Base-by-base conservation (phyloP, 2,329 filamentous ascomycete genomes). In the Clathrospora elynae region DNA sequence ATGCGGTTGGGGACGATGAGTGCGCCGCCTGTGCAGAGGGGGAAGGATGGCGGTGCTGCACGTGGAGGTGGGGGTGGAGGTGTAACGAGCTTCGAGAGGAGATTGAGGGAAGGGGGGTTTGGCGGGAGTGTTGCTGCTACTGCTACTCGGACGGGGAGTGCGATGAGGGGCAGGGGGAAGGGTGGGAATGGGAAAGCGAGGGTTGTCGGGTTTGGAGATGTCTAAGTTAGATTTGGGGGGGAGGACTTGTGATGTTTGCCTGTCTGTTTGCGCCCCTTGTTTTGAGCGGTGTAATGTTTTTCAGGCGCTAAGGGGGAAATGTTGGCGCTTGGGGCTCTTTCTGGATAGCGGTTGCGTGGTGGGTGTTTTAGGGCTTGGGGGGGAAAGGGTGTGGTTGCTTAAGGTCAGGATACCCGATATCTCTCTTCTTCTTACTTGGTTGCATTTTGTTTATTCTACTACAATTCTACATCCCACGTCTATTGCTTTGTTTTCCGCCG, bases 21-120 rank as follows among this genome's bases (percentile, higher is more conserved):
- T 41, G 66, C 66, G 31, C 66, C 66, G 38, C 63, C 62, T 35
- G 52, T 39, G 20, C 45, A 43, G n/a, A 44, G 35, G 12, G 17
- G 22, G 9, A 18, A 35, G 18, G 19, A 32, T n/a, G 25, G 13
- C 28, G 37, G 22, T 26, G 25, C n/a, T 17, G 19, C 26, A 42
- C 9, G 26, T 31, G 6, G 39, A 36, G 33, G 39, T 37, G 5
- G 37, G 8, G 44, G 41, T 35, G 16, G 45, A 8, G 52, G 52
- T 2, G 55, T 71, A 8, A 69, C 53, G 24, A 66, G 64, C 35
- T 71, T 71, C 43, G 56, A 65, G 43, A 38, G 55, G 20, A 63
- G 60, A 29, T 35, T 71, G 40, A 55, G 55, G 35, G 57, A 64
- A 8, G 56, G 64, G 8, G 67, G 67, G 6, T 63, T 67, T 49